Conservation (phyloP, 805 yeast species). For the Ogataea saltuana region DNA sequence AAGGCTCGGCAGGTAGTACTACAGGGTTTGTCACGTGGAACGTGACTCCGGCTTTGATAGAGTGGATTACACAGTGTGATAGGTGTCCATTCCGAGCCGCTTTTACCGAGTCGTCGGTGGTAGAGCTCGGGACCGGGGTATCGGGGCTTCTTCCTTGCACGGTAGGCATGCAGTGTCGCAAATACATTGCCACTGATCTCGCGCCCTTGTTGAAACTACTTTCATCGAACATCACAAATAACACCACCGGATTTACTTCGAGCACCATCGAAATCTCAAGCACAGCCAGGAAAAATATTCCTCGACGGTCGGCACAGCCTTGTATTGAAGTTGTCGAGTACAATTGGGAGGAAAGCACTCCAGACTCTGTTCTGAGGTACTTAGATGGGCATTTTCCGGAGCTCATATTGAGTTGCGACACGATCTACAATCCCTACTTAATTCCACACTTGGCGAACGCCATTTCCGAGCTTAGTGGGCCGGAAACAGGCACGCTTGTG, state of each 20-base stretch:
- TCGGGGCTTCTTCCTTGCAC: constrained; percentile 51
- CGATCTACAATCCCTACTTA: constrained; percentile 63
- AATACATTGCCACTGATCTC: constrained; percentile 62
- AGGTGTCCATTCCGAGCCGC: constrained; percentile 2
- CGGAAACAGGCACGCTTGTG: constrained; percentile 39
- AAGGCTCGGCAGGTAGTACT: constrained; percentile 39
- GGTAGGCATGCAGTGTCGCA: constrained; percentile 36
- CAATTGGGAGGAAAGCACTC: constrained; percentile 58
- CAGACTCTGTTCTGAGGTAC: constrained; percentile 7
- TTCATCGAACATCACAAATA: constrained; percentile 45
- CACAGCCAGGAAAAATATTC: constrained; percentile 4
- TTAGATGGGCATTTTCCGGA: constrained; percentile 37
- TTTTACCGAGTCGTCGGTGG: constrained; percentile 31
- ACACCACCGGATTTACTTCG: constrained; percentile 32
- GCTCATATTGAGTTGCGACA: constrained; percentile 60
- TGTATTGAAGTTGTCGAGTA: constrained; percentile 48
- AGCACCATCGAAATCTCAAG: constrained; percentile 21
- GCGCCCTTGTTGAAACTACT: constrained; percentile 51
- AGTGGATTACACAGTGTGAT: constrained; percentile 47
- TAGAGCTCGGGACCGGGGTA: constrained; percentile 67
- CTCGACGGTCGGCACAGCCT: constrained; percentile 12
- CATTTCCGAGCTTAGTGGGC: constrained; percentile 38
- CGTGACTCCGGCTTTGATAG: constrained; percentile 46
- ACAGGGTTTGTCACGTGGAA: constrained; percentile 71
- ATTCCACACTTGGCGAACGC: constrained; percentile 51